Evolutionary conservation across 2,329 filamentous ascomycete genomes (phyloP).

Genomic region (Aspergillaceae sp.): DNA sequence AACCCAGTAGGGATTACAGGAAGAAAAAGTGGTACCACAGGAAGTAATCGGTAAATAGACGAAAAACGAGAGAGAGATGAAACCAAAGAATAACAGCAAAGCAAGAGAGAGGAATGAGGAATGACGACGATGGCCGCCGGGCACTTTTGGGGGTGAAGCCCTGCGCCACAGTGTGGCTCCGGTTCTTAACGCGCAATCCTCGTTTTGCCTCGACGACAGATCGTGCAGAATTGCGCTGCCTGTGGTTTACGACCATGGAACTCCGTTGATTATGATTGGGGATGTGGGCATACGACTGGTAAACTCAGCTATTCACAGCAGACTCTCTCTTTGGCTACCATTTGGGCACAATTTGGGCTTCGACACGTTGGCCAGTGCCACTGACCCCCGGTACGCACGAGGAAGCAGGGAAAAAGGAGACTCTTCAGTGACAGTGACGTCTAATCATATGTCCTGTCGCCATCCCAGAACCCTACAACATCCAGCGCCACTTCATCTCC

Average conservation of each 20-base stretch:
- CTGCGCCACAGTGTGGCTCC: not conserved
- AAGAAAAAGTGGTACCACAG: not conserved
- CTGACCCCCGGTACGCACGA: no score
- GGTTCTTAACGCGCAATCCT: not conserved
- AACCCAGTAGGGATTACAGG: not conserved
- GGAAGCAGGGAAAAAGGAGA: not conserved
- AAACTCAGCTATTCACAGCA: not conserved
- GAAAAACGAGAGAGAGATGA: not conserved
- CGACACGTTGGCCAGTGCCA: not conserved
- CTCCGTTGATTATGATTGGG: no score
- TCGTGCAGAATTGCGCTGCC: not conserved
- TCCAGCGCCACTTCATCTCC: slow-evolving; percentile 20
- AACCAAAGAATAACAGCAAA: not conserved
- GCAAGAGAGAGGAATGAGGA: slow-evolving; percentile 5
- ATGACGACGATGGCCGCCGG: slow-evolving; percentile 7
- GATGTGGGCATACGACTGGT: no score
- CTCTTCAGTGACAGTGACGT: not conserved
- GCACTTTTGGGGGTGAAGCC: not conserved
- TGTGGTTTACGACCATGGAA: not conserved
- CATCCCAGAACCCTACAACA: slow-evolving; percentile 32
- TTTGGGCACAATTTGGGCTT: not conserved
- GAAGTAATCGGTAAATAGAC: not conserved
- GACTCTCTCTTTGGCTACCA: not conserved
- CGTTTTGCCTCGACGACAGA: not conserved
- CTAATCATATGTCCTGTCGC: slow-evolving; percentile 22